phyloP scores from a whole-genome alignment of 2,329 filamentous ascomycete species.

The Aureobasidium sp. region DNA sequence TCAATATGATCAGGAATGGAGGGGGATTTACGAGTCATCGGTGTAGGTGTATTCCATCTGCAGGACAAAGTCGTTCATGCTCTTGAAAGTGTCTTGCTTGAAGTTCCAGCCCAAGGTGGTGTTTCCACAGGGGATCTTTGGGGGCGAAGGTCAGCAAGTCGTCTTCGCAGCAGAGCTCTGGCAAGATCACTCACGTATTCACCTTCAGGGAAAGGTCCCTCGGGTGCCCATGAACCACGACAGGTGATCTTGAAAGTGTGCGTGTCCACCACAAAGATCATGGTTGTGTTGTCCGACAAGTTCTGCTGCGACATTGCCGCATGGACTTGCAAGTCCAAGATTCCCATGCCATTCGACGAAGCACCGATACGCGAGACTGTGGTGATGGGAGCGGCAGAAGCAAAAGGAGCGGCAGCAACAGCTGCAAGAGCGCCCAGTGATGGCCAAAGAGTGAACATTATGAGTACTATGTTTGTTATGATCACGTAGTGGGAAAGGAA shows the following conservation, averaged over 20 bases:
- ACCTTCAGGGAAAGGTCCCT: background rate
- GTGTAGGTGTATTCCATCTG: slow-evolving; percentile 13
- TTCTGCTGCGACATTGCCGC: background rate
- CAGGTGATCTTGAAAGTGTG: background rate
- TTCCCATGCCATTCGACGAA: background rate
- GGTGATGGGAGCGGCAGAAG: background rate
- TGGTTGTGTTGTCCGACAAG: slow-evolving; percentile 7
- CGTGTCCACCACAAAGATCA: slow-evolving; percentile 13
- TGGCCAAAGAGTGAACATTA: slow-evolving; percentile 7
- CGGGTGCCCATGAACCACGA: slow-evolving; percentile 4
- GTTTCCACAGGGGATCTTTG: slow-evolving; percentile 12
- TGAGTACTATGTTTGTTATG: background rate
- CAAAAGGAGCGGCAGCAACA: slow-evolving; percentile 5
- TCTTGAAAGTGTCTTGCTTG: slow-evolving; percentile 6
- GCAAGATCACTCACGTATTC: slow-evolving; percentile 4
- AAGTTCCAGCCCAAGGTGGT: slow-evolving; percentile 15
- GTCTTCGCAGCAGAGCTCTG: background rate
- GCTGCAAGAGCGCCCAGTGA: background rate
- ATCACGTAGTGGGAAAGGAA: too few relatives aligned
- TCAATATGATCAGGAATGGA: background rate
- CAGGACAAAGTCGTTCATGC: slow-evolving; percentile 8
- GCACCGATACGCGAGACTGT: background rate
- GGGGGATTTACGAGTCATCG: background rate
- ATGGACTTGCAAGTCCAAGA: background rate
- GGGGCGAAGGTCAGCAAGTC: background rate